These are phyloP conservation scores for Carallia pectinifolia DNA, from an alignment of 345 rosid genomes.

Conservation along the genomic window DNA sequence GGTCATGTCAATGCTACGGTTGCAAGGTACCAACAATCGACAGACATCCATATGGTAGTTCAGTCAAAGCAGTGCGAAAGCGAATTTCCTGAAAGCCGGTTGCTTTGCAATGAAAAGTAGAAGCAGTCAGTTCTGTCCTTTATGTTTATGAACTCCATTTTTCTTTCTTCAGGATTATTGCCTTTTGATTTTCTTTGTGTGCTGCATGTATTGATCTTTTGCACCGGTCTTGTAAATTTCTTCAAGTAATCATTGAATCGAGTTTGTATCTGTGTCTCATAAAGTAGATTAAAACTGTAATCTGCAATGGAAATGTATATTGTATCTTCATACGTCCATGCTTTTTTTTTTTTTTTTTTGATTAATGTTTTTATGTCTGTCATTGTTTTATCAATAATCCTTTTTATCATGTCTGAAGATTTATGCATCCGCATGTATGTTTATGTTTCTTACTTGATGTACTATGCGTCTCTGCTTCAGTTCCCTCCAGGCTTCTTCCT, in stretches of 20 bases:
- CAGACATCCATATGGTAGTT: conserved; percentile 10
- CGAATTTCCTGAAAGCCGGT: background rate
- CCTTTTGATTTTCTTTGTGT: conserved; percentile 9
- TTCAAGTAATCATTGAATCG: conserved; percentile 3
- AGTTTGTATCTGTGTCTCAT: background rate
- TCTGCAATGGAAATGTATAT: conserved; percentile 13
- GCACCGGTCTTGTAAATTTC: conserved; percentile 14
- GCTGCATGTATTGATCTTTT: conserved; percentile 8
- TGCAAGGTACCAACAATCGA: background rate
- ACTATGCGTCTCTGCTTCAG: too few relatives aligned
- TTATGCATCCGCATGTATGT: too few relatives aligned
- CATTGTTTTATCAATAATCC: too few relatives aligned
- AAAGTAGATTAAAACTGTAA: conserved; percentile 3
- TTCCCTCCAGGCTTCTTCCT: too few relatives aligned
- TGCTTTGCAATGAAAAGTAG: background rate
- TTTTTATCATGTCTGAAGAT: too few relatives aligned
- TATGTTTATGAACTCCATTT: conserved; percentile 12
- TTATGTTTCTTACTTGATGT: too few relatives aligned
- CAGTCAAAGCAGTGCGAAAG: background rate
- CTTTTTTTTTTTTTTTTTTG: too few relatives aligned
- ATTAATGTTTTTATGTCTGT: too few relatives aligned
- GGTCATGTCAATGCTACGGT: conserved; percentile 7
- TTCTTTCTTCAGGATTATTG: background rate
- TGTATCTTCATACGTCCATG: background rate
- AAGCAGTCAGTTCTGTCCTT: conserved; percentile 13